Base-by-base conservation (phyloP, 352 stramenopile genomes). In the Globisporangium iwayamae region DNA sequence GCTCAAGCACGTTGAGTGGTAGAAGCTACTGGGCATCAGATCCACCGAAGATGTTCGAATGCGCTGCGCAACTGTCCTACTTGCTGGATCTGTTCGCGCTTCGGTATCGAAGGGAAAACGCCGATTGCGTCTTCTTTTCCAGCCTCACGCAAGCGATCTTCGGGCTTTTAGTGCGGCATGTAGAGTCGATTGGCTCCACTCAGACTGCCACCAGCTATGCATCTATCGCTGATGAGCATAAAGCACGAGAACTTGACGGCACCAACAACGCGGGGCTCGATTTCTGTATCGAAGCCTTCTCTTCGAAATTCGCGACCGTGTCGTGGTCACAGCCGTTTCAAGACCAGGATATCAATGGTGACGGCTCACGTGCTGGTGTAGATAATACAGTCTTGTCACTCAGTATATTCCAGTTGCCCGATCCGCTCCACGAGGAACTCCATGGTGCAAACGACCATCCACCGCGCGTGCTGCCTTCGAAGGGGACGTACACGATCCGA, bases 401-500 rank as follows among this genome's bases (percentile, higher is more conserved):
- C 22, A 62, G 36, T 20, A 41, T 66, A 22, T n/a, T 25, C 4
- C 64, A 10, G 13, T 14, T 53, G 43, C 11, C n/a, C 2, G 39
- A 61, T 51, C 5, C 16, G 13, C 34, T 70, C 18, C 51, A 61
- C 10, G 34, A 25, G 3, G 50, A 50, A 28, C 8, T 20, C 7
- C 18, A 45, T 14, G 4, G 5, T n/a, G 18, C 10, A 25, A 14
- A 2, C 25, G 22, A 54, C 25, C 52, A 34, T 9, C 22, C 45
- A 14, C 20, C 68, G 22, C 73, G 70, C 62, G 65, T 70, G 1
- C 16, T 78, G 8, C 69, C 73, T 7, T 72, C 66, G 3, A 77
- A 76, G 70, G 76, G 76, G 9, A 66, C 73, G 7, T 81, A 56
- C 41, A 81, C 66, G 3, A 62, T 85, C 25, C 69, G 67, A 14